Evolutionary conservation across 129 eudicot species (phyloP).

Genomic region (Ambrosia trifida): DNA sequence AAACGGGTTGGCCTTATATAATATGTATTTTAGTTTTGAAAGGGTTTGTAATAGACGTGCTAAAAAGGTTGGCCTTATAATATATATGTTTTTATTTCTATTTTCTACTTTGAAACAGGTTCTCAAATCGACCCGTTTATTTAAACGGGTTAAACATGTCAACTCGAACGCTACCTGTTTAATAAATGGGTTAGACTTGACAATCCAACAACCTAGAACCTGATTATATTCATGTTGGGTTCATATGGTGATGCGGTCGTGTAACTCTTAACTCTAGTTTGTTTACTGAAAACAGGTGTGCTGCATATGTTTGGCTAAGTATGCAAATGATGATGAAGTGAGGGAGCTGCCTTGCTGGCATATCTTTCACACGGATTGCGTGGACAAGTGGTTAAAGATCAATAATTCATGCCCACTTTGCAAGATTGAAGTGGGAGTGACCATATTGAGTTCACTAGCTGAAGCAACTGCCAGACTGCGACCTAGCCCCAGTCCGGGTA

Average conservation of each 20-base stretch:
- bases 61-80: not conserved
- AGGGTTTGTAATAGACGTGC: too few relatives aligned
- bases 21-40: too few relatives aligned
- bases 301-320: slow-evolving; percentile 89
- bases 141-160: not conserved
- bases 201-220: not conserved
- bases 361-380: slow-evolving; percentile 88
- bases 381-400: slow-evolving; percentile 93
- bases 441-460: slow-evolving; percentile 53
- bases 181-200: not conserved
- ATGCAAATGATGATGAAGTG: slow-evolving; percentile 83
- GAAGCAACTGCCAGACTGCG: slow-evolving; percentile 69
- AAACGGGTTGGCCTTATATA: not conserved
- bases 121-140: not conserved
- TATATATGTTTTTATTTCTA: not conserved
- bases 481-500: slow-evolving; percentile 32
- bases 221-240: not conserved
- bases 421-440: slow-evolving; percentile 89
- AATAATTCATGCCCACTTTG: slow-evolving; percentile 89
- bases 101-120: not conserved
- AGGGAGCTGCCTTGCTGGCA: slow-evolving; percentile 84
- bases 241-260: not conserved
- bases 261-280: not conserved
- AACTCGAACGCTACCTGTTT: not conserved
- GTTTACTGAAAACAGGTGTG: slow-evolving; percentile 54